These are phyloP conservation scores for Heliocybe sulcata DNA, from an alignment of 1,284 basidiomycete species.

Conservation along the genomic window DNA sequence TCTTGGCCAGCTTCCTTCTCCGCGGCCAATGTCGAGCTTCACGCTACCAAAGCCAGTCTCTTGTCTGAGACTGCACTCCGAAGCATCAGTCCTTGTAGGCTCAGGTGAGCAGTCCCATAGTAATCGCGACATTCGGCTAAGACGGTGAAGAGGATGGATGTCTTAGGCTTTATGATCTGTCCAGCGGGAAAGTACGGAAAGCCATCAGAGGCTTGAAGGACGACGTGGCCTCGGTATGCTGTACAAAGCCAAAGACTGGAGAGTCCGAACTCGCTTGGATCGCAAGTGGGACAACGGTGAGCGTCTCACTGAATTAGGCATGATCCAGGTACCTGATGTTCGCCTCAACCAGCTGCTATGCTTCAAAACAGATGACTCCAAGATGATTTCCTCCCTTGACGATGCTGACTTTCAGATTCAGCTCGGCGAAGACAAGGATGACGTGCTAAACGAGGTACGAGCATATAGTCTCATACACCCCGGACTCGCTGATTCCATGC, in stretches of 20 bases:
- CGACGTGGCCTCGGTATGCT: slow-evolving; percentile 56
- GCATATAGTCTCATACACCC: slow-evolving; percentile 1
- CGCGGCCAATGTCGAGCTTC: not conserved
- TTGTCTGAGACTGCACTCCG: not conserved
- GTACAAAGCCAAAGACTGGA: slow-evolving; percentile 29
- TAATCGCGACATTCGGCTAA: not conserved
- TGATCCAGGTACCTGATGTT: not conserved
- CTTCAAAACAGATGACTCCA: slow-evolving; percentile 15
- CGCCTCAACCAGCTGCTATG: slow-evolving; percentile 4
- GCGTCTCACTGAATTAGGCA: not conserved
- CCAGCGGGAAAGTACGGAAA: slow-evolving; percentile 51
- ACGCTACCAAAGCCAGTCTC: not conserved
- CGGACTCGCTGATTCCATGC: slow-evolving; percentile 16
- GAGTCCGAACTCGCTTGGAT: slow-evolving; percentile 47
- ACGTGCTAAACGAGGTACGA: slow-evolving; percentile 63
- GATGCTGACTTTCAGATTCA: slow-evolving; percentile 40
- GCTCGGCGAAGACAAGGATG: slow-evolving; percentile 44
- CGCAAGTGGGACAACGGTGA: slow-evolving; percentile 49
- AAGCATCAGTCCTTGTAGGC: not conserved
- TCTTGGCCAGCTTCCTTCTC: not conserved
- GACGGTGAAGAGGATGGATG: slow-evolving; percentile 53
- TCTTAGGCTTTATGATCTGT: slow-evolving; percentile 56
- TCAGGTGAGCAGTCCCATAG: not conserved
- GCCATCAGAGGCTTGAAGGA: slow-evolving; percentile 50
- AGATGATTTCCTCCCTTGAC: slow-evolving; percentile 19